phyloP scores from a whole-genome alignment of 116 monocot species.

The Zostera marina region DNA sequence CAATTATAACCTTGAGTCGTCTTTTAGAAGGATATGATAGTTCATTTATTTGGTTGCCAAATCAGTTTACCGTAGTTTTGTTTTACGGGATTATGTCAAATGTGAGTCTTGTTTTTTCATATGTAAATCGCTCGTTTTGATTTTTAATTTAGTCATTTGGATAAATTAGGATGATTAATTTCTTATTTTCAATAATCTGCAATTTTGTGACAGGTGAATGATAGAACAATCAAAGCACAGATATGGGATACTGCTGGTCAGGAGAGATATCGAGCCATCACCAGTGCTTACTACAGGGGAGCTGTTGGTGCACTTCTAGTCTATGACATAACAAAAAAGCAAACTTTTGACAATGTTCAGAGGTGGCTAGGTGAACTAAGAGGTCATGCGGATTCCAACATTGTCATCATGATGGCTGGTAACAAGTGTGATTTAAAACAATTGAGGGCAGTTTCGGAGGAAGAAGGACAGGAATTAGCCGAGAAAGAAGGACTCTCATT shows the following conservation, averaged over 20 bases:
- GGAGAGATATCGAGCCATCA: slow-evolving; percentile 34
- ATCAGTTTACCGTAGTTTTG: not conserved
- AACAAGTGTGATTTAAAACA: slow-evolving; percentile 34
- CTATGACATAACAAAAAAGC: slow-evolving; percentile 35
- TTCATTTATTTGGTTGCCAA: not conserved
- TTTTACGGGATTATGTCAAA: too few relatives aligned
- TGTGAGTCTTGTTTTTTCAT: too few relatives aligned
- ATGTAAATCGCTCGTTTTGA: too few relatives aligned
- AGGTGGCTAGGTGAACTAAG: slow-evolving; percentile 32
- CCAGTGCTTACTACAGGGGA: slow-evolving; percentile 39
- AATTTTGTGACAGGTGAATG: slow-evolving; percentile 16
- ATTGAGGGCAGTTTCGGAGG: slow-evolving; percentile 21
- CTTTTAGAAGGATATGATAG: too few relatives aligned
- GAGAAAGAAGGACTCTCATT: slow-evolving; percentile 36
- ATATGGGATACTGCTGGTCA: slow-evolving; percentile 38
- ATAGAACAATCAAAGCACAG: slow-evolving; percentile 26
- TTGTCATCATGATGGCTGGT: slow-evolving; percentile 33
- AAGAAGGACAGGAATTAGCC: slow-evolving; percentile 16
- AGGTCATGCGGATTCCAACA: slow-evolving; percentile 31
- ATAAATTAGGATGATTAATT: too few relatives aligned
- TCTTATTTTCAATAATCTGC: not conserved
- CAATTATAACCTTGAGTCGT: too few relatives aligned
- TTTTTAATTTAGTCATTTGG: too few relatives aligned
- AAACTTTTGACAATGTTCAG: slow-evolving; percentile 31
- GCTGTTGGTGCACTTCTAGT: slow-evolving; percentile 33